Conservation (phyloP, 2,329 filamentous ascomycete species). For the Pseudogymnoascus sp. region DNA sequence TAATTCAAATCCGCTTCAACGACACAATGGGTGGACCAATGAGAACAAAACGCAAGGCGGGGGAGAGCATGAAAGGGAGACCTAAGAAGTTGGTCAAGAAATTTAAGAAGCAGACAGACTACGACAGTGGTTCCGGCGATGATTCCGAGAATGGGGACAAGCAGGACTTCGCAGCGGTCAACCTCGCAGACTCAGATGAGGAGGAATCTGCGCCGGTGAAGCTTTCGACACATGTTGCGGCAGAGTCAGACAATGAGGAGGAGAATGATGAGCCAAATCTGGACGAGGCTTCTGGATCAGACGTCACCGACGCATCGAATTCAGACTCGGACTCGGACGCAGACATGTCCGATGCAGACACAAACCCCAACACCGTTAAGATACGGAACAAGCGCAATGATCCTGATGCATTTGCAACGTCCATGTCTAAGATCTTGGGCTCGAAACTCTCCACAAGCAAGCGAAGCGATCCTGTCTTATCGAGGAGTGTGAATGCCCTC, state of each 20-base stretch:
- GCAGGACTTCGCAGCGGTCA: slow-evolving; percentile 42
- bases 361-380: slow-evolving; percentile 35
- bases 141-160: slow-evolving; percentile 34
- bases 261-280: slow-evolving; percentile 22
- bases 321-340: slow-evolving; percentile 16
- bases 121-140: slow-evolving; percentile 56
- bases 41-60: slow-evolving; percentile 49
- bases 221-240: slow-evolving; percentile 19
- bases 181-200: slow-evolving; percentile 38
- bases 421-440: slow-evolving; percentile 84
- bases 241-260: slow-evolving; percentile 29
- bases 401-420: slow-evolving; percentile 82
- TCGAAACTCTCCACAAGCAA: slow-evolving; percentile 79
- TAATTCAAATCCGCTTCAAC: slow-evolving; percentile 7
- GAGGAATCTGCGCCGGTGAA: slow-evolving; percentile 25
- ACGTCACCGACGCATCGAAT: slow-evolving; percentile 19
- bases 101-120: slow-evolving; percentile 54
- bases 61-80: slow-evolving; percentile 48
- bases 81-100: slow-evolving; percentile 42
- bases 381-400: slow-evolving; percentile 77
- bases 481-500: slow-evolving; percentile 68
- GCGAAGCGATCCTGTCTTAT: slow-evolving; percentile 82
- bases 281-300: slow-evolving; percentile 22
- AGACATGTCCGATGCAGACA: slow-evolving; percentile 33
- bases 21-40: slow-evolving; percentile 25